Evolutionary conservation across 2,329 filamentous ascomycete species (phyloP), one percentile per base, ranked within the genome.

Genomic region (Colletotrichum tamarilloi): DNA sequence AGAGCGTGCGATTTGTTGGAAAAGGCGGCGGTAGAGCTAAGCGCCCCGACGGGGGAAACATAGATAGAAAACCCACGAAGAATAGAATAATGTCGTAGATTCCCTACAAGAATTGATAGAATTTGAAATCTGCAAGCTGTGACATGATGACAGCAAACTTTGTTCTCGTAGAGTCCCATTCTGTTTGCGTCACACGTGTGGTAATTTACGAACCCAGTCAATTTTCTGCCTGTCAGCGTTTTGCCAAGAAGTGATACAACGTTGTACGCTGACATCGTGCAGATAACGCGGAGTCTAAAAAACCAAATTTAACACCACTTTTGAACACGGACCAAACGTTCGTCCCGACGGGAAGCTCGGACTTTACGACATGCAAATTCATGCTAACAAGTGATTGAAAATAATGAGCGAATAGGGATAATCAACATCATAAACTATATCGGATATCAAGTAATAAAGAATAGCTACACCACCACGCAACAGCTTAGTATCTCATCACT

Each of bases 1-100:
- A 75, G 55, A 11, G 78, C 79, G 11, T 77, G 77, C 24, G 78
- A 80, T 62, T 55, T 79, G 19, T 68, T 81, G 22, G 80, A 81
- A 42, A 65, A 85, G 42, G 55, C 70, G 4, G 67, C 59, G 42
- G 2, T 38, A 56, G 60, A 70, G n/a, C 32, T 32, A 12, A 16
- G n/a, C 11, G 19, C 30, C 26, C 26, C 6, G 14, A 11, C 19
- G 3, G 12, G 28, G 11, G 14, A 7, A 26, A 12, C 49, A 38
- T 24, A n/a, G 11, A 26, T 2, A 8, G 30, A n/a, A 26, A 3
- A 4, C 14, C 3, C 7, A 26, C 2, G 24, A 42, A 5, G 28
- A 38, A 11, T 26, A 32, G 7, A 8, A 24, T 16, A 26, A 52
- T 24, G 60, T 28, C 49, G 46, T 42, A 8, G 49, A 22, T 49